Base-by-base conservation (phyloP, 2,329 filamentous ascomycete genomes). In the Cladosporium sp. region DNA sequence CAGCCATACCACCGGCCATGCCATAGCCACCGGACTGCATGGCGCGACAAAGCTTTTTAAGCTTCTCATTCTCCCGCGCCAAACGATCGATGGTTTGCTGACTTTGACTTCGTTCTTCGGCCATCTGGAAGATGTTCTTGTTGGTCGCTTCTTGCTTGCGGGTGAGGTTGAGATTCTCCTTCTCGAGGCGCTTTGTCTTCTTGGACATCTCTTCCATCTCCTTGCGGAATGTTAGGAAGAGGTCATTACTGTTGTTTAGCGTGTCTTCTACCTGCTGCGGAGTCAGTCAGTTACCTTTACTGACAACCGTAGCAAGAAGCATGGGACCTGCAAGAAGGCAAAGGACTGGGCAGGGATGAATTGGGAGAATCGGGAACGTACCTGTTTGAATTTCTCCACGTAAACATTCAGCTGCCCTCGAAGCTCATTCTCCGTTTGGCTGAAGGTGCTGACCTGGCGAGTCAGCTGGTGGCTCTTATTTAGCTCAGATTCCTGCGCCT, bases 201-300 rank as follows among this genome's bases (percentile, higher is more conserved):
- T 97, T 97, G 0, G 92, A 96, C 92, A 97, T 97, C 70, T 97
- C 94, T 75, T 97, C 94, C 92, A 97, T 97, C 75, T 97, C 94
- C 77, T 96, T 97, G 56, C 93, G 85, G 76, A 97, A 97, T 0
- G 94, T 97, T 65, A 97, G 79, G 74, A 97, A 97, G 55, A 97
- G 80, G 72, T 97, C 94, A 77, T 97, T 97, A 75, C 91, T 96
- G 72, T 97, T 97, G 76, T 97, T 97, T 52, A 97, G 83, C 36
- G 93, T 97, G 75, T 97, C 94, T 82, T 97, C 93, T 71, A 97
- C 93, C 93, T 97, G 79, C 76, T 74, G 80, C 79, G 74, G 65
- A 66, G 69, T 73, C 66, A 72, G 70, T 74, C 68, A 73, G 69
- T 69, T 63, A 68, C 57, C 61, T 58, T 58, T 58, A 58, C 49